Evolutionary conservation across 257 asterid genomes (phyloP).

Genomic region (Fraxinus anomala): DNA sequence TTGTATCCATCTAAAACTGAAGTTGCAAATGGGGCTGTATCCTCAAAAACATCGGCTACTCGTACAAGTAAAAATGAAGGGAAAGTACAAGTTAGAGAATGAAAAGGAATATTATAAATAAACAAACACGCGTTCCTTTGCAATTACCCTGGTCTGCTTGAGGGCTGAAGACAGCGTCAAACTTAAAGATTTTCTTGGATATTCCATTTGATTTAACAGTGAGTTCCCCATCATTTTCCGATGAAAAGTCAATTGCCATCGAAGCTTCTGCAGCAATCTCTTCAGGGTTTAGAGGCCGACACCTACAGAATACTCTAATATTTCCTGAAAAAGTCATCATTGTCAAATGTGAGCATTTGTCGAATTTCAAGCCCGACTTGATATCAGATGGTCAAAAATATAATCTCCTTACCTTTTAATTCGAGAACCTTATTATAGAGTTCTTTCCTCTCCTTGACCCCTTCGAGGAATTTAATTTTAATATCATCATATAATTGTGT

Average conservation of each 20-base stretch:
- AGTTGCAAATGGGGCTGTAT: slow-evolving; percentile 79
- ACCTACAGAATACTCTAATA: slow-evolving; percentile 95
- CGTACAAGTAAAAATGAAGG: slow-evolving; percentile 22
- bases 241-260: slow-evolving; percentile 73
- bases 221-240: slow-evolving; percentile 85
- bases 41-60: slow-evolving; percentile 85
- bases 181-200: slow-evolving; percentile 64
- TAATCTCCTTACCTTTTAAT: slow-evolving; percentile 63
- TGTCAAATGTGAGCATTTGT: slow-evolving; percentile 22
- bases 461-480: slow-evolving; percentile 62
- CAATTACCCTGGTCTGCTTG: slow-evolving; percentile 75
- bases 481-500: slow-evolving; percentile 62
- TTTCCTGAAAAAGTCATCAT: slow-evolving; percentile 57
- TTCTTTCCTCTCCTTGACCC: slow-evolving; percentile 71
- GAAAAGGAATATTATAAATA: slow-evolving; percentile 5
- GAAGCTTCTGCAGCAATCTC: slow-evolving; percentile 72
- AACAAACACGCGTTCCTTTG: not conserved
- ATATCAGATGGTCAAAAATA: slow-evolving; percentile 5
- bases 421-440: slow-evolving; percentile 88
- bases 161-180: slow-evolving; percentile 82
- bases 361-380: slow-evolving; percentile 7
- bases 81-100: slow-evolving; percentile 5
- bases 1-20: slow-evolving; percentile 94
- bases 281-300: slow-evolving; percentile 81
- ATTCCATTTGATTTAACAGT: slow-evolving; percentile 68